Conservation (phyloP, 805 yeast genomes). For the Wickerhamiella bombiphila region DNA sequence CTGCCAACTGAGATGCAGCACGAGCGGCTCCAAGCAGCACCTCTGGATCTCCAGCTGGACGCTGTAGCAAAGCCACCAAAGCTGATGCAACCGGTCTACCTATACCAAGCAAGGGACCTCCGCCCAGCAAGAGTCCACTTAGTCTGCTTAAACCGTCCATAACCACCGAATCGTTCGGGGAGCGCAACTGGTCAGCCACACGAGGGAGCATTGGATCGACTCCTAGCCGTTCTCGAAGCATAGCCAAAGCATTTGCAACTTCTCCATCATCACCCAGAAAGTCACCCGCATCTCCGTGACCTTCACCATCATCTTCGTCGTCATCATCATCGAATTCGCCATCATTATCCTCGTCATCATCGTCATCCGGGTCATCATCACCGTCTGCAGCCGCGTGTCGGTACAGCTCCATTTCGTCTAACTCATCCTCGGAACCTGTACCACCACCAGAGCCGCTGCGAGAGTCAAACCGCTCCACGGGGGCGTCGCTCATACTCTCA, state of each 20-base stretch:
- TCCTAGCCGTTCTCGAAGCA: background rate
- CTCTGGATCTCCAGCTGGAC: slow-evolving; percentile 50
- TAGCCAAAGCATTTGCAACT: slow-evolving; percentile 5
- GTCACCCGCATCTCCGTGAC: slow-evolving; percentile 8
- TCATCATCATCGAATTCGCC: slow-evolving; percentile 13
- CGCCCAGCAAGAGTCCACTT: slow-evolving; percentile 21
- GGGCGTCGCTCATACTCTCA: no score
- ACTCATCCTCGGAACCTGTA: no score
- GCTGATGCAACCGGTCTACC: slow-evolving; percentile 31
- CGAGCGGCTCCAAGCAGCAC: slow-evolving; percentile 74
- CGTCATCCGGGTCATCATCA: slow-evolving; percentile 4
- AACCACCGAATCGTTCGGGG: slow-evolving; percentile 12
- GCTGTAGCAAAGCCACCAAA: slow-evolving; percentile 43
- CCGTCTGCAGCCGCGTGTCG: slow-evolving; percentile 4
- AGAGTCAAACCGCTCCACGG: no score
- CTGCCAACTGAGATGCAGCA: slow-evolving; percentile 67
- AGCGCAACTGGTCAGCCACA: slow-evolving; percentile 17
- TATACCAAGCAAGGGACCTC: slow-evolving; percentile 20
- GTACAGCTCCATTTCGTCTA: no score
- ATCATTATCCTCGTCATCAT: slow-evolving; percentile 7
- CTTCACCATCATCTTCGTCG: slow-evolving; percentile 12
- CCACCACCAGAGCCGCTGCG: no score
- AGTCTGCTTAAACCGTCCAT: slow-evolving; percentile 24
- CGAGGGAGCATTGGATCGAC: background rate
- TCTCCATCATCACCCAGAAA: slow-evolving; percentile 12